Percentiles rank a stretch among this genome's conserved stretches.
Conservation (phyloP, 345 rosid species). For the Linum tenue region DNA sequence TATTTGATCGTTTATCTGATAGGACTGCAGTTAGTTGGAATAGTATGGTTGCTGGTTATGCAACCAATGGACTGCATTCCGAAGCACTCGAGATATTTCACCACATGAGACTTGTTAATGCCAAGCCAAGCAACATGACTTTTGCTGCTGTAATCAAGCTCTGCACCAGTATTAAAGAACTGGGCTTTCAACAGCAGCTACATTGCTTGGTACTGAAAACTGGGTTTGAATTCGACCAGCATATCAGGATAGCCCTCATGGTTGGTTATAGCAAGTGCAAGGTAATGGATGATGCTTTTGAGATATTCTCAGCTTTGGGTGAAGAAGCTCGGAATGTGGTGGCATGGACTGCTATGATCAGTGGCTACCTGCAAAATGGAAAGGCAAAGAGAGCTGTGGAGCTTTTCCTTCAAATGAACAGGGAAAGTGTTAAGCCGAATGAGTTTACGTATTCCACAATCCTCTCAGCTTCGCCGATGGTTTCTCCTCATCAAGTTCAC, state of each 20-base stretch:
- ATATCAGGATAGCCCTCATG: conserved; percentile 50
- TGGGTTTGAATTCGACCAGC: conserved; percentile 46
- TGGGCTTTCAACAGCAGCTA: conserved; percentile 53
- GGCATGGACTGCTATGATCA: conserved; percentile 74
- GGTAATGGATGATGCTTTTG: conserved; percentile 47
- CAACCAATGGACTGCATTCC: conserved; percentile 41
- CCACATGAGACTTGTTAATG: conserved; percentile 42
- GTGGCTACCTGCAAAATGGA: conserved; percentile 63
- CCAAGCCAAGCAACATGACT: conserved; percentile 40
- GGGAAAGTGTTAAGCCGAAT: conserved; percentile 60
- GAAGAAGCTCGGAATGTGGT: conserved; percentile 42
- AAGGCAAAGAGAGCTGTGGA: conserved; percentile 38
- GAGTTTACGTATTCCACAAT: conserved; percentile 70
- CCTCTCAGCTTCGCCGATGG: conserved; percentile 46
- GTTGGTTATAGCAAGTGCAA: conserved; percentile 55
- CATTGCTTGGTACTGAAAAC: conserved; percentile 50
- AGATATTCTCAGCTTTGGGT: conserved; percentile 34
- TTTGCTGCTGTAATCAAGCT: conserved; percentile 52
- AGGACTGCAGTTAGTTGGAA: conserved; percentile 71
- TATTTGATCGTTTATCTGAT: conserved; percentile 44
- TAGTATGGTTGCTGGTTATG: conserved; percentile 60
- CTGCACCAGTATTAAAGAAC: conserved; percentile 49
- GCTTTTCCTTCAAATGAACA: conserved; percentile 48
- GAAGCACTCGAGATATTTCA: conserved; percentile 55
- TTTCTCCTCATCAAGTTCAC: conserved; percentile 56